A percentile compares a stretch with the other conserved stretches of the same genome.
Conservation (phyloP, 1,284 basidiomycete species). For the Pseudozyma thailandica region DNA sequence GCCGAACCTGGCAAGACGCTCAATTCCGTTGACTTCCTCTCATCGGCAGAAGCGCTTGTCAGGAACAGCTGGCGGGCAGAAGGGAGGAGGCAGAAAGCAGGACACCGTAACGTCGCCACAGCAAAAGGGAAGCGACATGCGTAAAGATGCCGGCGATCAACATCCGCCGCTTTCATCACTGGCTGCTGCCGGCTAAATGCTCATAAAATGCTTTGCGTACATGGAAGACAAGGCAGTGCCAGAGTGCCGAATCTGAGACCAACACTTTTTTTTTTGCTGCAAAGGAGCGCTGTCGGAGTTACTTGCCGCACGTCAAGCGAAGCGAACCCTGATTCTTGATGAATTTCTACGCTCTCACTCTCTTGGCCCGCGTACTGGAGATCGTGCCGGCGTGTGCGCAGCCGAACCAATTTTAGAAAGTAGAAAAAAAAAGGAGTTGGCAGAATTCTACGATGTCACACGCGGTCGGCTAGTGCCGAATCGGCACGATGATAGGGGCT, state of each 20-base stretch:
- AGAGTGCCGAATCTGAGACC: conserved; percentile 6
- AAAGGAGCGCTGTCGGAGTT: conserved; percentile 18
- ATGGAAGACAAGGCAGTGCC: too few species aligned
- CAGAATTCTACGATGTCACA: too few species aligned
- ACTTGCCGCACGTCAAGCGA: background rate
- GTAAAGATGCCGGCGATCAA: too few species aligned
- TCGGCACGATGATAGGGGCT: background rate
- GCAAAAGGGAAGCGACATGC: background rate
- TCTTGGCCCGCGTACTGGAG: too few species aligned
- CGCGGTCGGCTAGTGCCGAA: background rate
- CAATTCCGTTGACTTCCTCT: too few species aligned
- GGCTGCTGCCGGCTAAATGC: too few species aligned
- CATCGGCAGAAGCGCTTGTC: conserved; percentile 6
- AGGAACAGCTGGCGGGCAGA: conserved; percentile 1
- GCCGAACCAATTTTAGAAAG: background rate
- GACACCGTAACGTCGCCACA: background rate
- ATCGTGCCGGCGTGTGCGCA: too few species aligned
- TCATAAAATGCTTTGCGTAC: too few species aligned
- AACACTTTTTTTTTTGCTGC: conserved; percentile 7
- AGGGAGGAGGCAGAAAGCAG: background rate
- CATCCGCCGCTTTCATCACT: too few species aligned
- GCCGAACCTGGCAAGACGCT: too few species aligned
- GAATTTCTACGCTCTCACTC: too few species aligned
- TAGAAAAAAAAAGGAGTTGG: too few species aligned
- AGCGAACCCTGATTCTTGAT: conserved; percentile 11